A percentile compares a stretch with the other conserved stretches of the same genome.
Conservation (phyloP, 768 basidiomycete species). For the Sistotremastrum niveocremeum region DNA sequence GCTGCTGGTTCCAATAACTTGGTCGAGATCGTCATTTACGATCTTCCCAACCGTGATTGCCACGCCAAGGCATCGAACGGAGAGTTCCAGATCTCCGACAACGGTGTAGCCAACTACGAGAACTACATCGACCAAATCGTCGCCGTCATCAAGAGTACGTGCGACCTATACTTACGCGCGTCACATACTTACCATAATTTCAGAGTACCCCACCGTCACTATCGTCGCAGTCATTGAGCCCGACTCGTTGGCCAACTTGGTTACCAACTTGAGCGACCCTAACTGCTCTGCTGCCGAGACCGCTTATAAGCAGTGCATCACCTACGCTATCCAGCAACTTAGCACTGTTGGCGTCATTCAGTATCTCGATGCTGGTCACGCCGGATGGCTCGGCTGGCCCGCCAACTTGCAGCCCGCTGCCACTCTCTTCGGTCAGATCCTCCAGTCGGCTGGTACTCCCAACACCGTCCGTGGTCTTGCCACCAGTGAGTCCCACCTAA, state of each 20-base stretch:
- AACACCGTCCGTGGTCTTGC: constrained; percentile 13
- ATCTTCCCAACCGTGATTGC: constrained; percentile 15
- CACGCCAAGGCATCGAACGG: constrained; percentile 12
- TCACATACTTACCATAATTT: neutral
- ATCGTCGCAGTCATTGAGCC: constrained; percentile 15
- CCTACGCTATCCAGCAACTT: constrained; percentile 7
- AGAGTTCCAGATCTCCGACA: constrained; percentile 9
- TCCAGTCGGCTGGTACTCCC: constrained; percentile 6
- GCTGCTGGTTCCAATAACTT: constrained; percentile 9
- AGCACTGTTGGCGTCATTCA: constrained; percentile 10
- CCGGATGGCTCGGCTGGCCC: constrained; percentile 18
- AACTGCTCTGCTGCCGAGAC: constrained; percentile 10
- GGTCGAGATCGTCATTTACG: constrained; percentile 17
- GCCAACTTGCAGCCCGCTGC: constrained; percentile 14
- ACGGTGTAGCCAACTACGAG: constrained; percentile 10
- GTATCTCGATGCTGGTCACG: constrained; percentile 15
- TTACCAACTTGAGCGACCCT: constrained; percentile 12
- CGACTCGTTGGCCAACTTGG: constrained; percentile 14
- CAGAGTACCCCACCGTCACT: constrained; percentile 10
- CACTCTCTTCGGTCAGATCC: constrained; percentile 10
- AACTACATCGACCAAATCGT: constrained; percentile 15
- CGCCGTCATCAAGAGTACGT: constrained; percentile 9
- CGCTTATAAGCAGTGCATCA: constrained; percentile 4
- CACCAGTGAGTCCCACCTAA: constrained; percentile 6
- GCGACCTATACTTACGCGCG: neutral